Conservation (phyloP, 2,329 filamentous ascomycete species). For the Sporothrix humicola region DNA sequence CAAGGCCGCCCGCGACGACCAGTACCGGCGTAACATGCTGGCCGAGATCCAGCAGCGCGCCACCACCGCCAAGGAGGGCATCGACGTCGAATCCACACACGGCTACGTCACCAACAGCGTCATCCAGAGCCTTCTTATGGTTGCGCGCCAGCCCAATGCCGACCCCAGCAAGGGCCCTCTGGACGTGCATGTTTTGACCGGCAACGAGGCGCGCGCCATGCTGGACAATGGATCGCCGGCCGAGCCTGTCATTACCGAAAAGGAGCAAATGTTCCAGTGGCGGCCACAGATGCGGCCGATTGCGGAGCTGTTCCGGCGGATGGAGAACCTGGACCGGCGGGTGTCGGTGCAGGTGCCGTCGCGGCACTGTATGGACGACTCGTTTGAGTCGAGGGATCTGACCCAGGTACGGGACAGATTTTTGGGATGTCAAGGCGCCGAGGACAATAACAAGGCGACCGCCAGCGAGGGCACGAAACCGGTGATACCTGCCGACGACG, state of each 20-base stretch:
- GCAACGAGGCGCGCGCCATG: constrained; percentile 36
- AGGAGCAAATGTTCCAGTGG: constrained; percentile 42
- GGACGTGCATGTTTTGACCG: constrained; percentile 37
- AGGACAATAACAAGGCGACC: too few relatives aligned
- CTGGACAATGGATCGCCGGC: constrained; percentile 36
- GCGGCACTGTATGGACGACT: constrained; percentile 38
- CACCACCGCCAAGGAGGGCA: not conserved
- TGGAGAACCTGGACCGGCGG: constrained; percentile 41
- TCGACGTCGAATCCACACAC: constrained; percentile 32
- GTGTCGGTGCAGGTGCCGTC: constrained; percentile 43
- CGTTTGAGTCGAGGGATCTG: constrained; percentile 40
- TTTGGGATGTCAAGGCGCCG: too few relatives aligned
- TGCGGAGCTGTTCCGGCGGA: constrained; percentile 41
- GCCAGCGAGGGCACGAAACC: not conserved
- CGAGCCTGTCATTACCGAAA: constrained; percentile 40
- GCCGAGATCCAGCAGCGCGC: constrained; percentile 34
- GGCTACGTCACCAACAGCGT: constrained; percentile 36
- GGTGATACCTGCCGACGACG: constrained; percentile 27
- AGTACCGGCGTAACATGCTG: constrained; percentile 34
- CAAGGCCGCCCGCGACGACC: constrained; percentile 32
- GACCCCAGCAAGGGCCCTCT: constrained; percentile 16
- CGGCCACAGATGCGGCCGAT: constrained; percentile 39
- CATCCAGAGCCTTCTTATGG: constrained; percentile 34
- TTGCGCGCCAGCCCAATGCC: constrained; percentile 34
- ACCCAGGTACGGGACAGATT: constrained; percentile 40